These are phyloP conservation scores for Plenodomus lindquistii DNA, from an alignment of 2,329 filamentous ascomycete species.

Conservation along the genomic window DNA sequence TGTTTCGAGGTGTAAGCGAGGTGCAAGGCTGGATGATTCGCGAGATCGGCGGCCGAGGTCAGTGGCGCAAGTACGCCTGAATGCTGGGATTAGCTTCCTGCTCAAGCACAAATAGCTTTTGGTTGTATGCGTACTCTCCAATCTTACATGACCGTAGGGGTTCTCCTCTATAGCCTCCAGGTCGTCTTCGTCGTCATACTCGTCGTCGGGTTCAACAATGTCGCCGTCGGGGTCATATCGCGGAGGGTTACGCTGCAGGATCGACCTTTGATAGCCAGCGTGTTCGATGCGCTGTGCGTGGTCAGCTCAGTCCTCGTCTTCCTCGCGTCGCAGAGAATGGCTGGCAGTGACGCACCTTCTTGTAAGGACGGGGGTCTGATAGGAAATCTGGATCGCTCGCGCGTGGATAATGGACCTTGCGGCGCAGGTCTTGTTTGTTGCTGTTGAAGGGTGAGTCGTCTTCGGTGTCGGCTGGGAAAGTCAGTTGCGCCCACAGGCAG, in stretches of 20 bases:
- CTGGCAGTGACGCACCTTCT: slow-evolving; percentile 59
- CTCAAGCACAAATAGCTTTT: not conserved
- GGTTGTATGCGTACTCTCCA: slow-evolving; percentile 63
- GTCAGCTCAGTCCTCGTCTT: slow-evolving; percentile 6
- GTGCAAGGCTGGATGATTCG: slow-evolving; percentile 73
- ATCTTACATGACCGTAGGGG: slow-evolving; percentile 71
- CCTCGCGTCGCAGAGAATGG: slow-evolving; percentile 10
- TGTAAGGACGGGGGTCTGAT: slow-evolving; percentile 69
- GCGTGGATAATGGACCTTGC: slow-evolving; percentile 70
- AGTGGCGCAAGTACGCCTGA: slow-evolving; percentile 75
- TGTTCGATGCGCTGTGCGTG: slow-evolving; percentile 68
- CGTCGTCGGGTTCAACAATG: slow-evolving; percentile 73
- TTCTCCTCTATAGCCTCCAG: slow-evolving; percentile 68
- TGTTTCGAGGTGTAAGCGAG: slow-evolving; percentile 75
- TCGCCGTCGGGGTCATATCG: slow-evolving; percentile 79
- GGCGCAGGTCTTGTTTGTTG: slow-evolving; percentile 79
- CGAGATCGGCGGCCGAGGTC: slow-evolving; percentile 73
- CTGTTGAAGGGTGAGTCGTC: slow-evolving; percentile 72
- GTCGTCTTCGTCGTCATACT: slow-evolving; percentile 66
- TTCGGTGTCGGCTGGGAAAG: slow-evolving; percentile 71
- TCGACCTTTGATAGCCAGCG: slow-evolving; percentile 71
- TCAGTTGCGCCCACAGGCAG: slow-evolving; percentile 15
- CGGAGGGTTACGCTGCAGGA: slow-evolving; percentile 74
- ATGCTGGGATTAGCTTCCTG: slow-evolving; percentile 28
- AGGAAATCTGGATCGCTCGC: slow-evolving; percentile 66